phyloP scores from a whole-genome alignment of 2,329 filamentous ascomycete species.

The Xylariaceae sp. region DNA sequence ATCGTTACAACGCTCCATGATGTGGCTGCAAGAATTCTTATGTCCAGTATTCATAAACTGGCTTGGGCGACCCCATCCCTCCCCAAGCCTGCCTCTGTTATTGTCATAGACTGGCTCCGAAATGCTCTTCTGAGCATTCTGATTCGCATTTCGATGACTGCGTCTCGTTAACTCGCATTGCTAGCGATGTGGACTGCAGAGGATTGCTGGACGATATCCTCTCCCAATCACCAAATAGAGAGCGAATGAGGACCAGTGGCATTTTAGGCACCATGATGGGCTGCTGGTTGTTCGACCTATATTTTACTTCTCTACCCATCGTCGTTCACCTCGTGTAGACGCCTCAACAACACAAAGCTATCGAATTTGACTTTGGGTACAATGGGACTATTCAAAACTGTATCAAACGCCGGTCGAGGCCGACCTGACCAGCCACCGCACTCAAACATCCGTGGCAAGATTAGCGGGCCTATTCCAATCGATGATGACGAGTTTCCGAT shows the following conservation, averaged over 20 bases:
- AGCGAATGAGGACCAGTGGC: slow-evolving; percentile 17
- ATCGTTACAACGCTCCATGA: slow-evolving; percentile 42
- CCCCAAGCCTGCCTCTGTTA: slow-evolving; percentile 31
- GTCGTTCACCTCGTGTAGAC: slow-evolving; percentile 31
- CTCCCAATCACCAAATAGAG: slow-evolving; percentile 30
- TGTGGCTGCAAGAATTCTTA: slow-evolving; percentile 38
- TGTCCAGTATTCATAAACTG: slow-evolving; percentile 38
- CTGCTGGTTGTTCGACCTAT: slow-evolving; percentile 33
- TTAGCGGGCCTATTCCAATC: slow-evolving; percentile 68
- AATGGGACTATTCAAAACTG: slow-evolving; percentile 56
- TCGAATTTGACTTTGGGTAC: slow-evolving; percentile 7
- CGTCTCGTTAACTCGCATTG: slow-evolving; percentile 41
- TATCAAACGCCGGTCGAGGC: slow-evolving; percentile 47
- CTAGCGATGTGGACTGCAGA: slow-evolving; percentile 43
- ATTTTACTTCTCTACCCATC: slow-evolving; percentile 26
- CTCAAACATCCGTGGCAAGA: slow-evolving; percentile 63
- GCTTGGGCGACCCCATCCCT: slow-evolving; percentile 29
- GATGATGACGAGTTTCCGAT: slow-evolving; percentile 64
- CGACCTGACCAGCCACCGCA: slow-evolving; percentile 44
- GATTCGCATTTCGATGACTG: slow-evolving; percentile 34
- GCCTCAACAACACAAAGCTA: slow-evolving; percentile 19
- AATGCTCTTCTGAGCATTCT: slow-evolving; percentile 28
- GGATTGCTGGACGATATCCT: slow-evolving; percentile 33
- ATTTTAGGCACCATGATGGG: slow-evolving; percentile 36
- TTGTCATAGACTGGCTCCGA: slow-evolving; percentile 33